Conservation (phyloP, 2,329 filamentous ascomycete species). For the Epichloe typhina region DNA sequence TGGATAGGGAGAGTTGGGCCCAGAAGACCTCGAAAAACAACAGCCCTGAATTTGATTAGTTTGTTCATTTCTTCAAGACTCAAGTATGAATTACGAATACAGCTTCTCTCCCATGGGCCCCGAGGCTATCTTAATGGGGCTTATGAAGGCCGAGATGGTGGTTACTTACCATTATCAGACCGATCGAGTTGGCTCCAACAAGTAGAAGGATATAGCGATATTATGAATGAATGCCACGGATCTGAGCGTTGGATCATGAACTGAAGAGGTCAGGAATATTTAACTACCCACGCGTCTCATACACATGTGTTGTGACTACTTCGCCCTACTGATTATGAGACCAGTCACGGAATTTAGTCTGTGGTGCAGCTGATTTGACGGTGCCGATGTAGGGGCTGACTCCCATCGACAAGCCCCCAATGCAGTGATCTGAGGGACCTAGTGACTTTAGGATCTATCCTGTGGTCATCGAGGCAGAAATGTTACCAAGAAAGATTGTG, state of each 20-base stretch:
- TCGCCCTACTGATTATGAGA: no score
- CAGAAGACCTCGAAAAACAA: conserved; percentile 40
- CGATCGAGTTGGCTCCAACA: background rate
- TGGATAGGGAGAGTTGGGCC: conserved; percentile 40
- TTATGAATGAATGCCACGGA: no score
- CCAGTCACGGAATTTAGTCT: no score
- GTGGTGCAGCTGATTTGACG: no score
- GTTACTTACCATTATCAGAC: background rate
- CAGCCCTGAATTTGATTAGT: conserved; percentile 34
- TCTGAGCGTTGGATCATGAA: no score
- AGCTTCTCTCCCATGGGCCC: background rate
- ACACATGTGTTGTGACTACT: no score
- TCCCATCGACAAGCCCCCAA: background rate
- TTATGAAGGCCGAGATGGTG: background rate
- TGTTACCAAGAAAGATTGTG: background rate
- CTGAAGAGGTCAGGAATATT: no score
- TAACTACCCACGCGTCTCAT: no score
- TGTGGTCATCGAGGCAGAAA: background rate
- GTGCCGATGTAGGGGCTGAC: background rate
- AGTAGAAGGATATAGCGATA: background rate
- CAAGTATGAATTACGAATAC: background rate
- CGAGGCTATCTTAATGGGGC: background rate
- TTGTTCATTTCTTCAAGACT: background rate
- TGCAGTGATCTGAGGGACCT: background rate
- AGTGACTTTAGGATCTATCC: background rate